Percentiles rank a stretch among this genome's conserved stretches.
phyloP scores from a whole-genome alignment of 257 asterid species.

The Oldenlandia corymbosa region DNA sequence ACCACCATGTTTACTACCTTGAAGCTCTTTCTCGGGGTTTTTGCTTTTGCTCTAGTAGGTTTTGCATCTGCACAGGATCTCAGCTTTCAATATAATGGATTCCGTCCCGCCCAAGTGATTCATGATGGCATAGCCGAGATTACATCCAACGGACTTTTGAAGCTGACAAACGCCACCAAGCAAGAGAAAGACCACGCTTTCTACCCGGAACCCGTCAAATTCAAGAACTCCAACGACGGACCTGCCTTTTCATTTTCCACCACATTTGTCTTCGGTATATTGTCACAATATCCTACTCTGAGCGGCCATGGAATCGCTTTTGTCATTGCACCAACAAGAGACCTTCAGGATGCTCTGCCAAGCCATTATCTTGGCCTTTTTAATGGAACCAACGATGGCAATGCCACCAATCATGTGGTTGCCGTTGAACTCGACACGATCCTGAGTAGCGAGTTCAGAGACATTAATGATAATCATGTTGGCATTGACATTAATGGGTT shows the following conservation, averaged over 20 bases:
- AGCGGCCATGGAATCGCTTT: slow-evolving; percentile 56
- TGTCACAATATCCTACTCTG: slow-evolving; percentile 18
- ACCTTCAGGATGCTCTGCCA: slow-evolving; percentile 19
- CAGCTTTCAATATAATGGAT: slow-evolving; percentile 48
- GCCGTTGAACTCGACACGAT: slow-evolving; percentile 63
- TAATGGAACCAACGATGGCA: slow-evolving; percentile 40
- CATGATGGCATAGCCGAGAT: slow-evolving; percentile 54
- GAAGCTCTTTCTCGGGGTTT: neutral
- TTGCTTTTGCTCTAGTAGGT: slow-evolving; percentile 2
- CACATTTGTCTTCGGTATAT: slow-evolving; percentile 47
- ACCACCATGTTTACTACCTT: no score
- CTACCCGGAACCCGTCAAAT: slow-evolving; percentile 32
- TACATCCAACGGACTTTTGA: slow-evolving; percentile 37
- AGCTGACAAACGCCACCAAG: slow-evolving; percentile 37
- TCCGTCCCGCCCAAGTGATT: slow-evolving; percentile 30
- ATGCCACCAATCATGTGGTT: slow-evolving; percentile 39
- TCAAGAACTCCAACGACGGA: slow-evolving; percentile 36
- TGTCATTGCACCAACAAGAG: slow-evolving; percentile 43
- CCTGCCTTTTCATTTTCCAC: slow-evolving; percentile 51
- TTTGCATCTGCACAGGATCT: slow-evolving; percentile 16
- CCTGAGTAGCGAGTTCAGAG: slow-evolving; percentile 32
- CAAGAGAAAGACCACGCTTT: slow-evolving; percentile 49
- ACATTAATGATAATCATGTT: slow-evolving; percentile 51
- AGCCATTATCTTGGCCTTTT: slow-evolving; percentile 46
- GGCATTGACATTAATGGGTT: slow-evolving; percentile 52